Base-by-base conservation (phyloP, 352 stramenopile species). In the Globisporangium uncinulatum region DNA sequence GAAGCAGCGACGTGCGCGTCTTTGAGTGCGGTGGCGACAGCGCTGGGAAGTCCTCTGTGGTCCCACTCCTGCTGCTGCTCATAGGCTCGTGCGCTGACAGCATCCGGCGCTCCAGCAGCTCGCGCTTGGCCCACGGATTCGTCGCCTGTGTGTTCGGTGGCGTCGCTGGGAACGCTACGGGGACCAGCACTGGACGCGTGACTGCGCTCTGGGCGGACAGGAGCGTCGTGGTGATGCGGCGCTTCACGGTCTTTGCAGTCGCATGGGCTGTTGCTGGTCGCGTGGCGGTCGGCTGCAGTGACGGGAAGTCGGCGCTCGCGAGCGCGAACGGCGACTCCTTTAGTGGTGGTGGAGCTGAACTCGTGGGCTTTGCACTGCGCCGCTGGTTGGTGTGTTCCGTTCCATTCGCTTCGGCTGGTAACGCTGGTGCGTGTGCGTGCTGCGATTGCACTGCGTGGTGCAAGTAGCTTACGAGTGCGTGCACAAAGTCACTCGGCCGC, bases 81-180 rank as follows among this genome's bases (percentile, higher is more conserved):
- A 39, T 45, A 36, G 36, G 21, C 39, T 47, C 53, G 45, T 54
- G 21, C 50, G 29, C 14, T 29, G 56, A 43, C 54, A 66, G 61
- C 67, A 84, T 77, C 15, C 76, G 64, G 42, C 66, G 65, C 62
- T 87, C 76, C 5, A 87, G 41, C 15, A 83, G 61, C n/a, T 68
- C 72, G 1, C 55, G 63, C 39, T 79, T 85, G 31, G 64, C 45
- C 73, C 72, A 87, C 11, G 54, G 44, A 24, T 59, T 61, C 7
- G 67, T 62, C 7, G 67, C 60, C 6, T 55, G 52, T 6, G 52
- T 9, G 17, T 55, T 48, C 3, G 43, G 32, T 19, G 43, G 13
- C 11, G n/a, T 36, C 9, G 62, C 46, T n/a, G 67, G 69, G 42
- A 78, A 82, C 1, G 64, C 51, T 9, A 73, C 68, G 8, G 59